Evolutionary conservation across 495 filamentous ascomycete species (phyloP).

Genomic region (Physcia stellaris): DNA sequence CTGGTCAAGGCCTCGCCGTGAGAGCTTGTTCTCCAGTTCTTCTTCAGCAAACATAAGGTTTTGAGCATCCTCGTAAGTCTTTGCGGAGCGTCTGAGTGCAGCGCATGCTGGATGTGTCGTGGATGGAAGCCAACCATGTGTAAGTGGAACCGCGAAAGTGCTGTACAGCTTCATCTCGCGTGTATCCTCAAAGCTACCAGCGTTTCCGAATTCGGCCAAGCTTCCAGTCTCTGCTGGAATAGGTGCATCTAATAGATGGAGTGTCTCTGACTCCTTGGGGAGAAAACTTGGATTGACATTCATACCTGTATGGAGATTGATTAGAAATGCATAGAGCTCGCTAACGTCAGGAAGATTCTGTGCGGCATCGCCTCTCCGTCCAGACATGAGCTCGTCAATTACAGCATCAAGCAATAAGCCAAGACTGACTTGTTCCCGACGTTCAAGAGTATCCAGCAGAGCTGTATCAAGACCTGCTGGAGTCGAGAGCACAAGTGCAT

Average conservation of each 20-base stretch:
- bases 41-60: slow-evolving; percentile 77
- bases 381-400: slow-evolving; percentile 84
- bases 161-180: slow-evolving; percentile 74
- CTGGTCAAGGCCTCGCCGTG: slow-evolving; percentile 31
- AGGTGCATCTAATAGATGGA: slow-evolving; percentile 29
- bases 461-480: slow-evolving; percentile 47
- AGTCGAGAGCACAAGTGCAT: slow-evolving; percentile 74
- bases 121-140: slow-evolving; percentile 86
- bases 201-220: slow-evolving; percentile 28
- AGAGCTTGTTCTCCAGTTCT: slow-evolving; percentile 70
- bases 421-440: slow-evolving; percentile 77
- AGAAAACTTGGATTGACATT: slow-evolving; percentile 91
- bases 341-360: slow-evolving; percentile 66
- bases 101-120: slow-evolving; percentile 45
- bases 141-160: slow-evolving; percentile 72
- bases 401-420: slow-evolving; percentile 65
- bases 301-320: slow-evolving; percentile 90
- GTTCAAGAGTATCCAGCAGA: slow-evolving; percentile 59
- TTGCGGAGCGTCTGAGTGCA: slow-evolving; percentile 56
- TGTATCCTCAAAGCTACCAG: slow-evolving; percentile 71
- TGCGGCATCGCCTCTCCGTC: slow-evolving; percentile 33
- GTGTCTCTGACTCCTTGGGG: slow-evolving; percentile 26
- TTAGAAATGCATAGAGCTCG: slow-evolving; percentile 74
- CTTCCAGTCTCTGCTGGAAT: slow-evolving; percentile 20
- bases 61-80: slow-evolving; percentile 81